A percentile compares a stretch with the other conserved stretches of the same genome.
Evolutionary conservation across 2,329 filamentous ascomycete species (phyloP).

Genomic region (Penicillium sclerotigenum): DNA sequence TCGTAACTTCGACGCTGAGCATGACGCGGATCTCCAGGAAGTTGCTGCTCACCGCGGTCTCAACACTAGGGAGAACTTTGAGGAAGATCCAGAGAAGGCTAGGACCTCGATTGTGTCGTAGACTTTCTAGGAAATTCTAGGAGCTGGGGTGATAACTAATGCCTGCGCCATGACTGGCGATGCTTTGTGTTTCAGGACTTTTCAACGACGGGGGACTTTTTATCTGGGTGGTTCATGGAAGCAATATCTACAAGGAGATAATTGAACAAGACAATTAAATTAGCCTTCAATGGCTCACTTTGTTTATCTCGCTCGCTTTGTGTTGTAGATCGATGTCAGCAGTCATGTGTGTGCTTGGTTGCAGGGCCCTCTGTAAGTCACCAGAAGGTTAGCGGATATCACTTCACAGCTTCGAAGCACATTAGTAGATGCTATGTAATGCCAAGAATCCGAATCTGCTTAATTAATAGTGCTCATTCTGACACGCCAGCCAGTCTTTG

Average conservation of each 20-base stretch:
- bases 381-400: neutral
- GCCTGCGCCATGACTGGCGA: neutral
- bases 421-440: neutral
- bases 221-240: neutral
- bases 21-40: slow-evolving; percentile 47
- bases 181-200: neutral
- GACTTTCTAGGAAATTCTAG: neutral
- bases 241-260: neutral
- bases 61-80: slow-evolving; percentile 6
- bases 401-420: neutral
- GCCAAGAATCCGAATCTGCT: slow-evolving; percentile 18
- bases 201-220: neutral
- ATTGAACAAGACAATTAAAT: neutral
- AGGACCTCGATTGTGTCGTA: slow-evolving; percentile 3
- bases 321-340: neutral
- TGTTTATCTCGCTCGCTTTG: neutral
- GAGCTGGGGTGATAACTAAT: neutral
- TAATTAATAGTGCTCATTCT: slow-evolving; percentile 15
- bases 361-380: neutral
- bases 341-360: neutral
- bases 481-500: slow-evolving; percentile 7
- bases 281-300: neutral
- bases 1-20: slow-evolving; percentile 47
- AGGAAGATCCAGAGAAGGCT: slow-evolving; percentile 32
- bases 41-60: slow-evolving; percentile 38